Evolutionary conservation across 306 rosid genomes (phyloP).

Genomic region (Dalbergia cochinchinensis): DNA sequence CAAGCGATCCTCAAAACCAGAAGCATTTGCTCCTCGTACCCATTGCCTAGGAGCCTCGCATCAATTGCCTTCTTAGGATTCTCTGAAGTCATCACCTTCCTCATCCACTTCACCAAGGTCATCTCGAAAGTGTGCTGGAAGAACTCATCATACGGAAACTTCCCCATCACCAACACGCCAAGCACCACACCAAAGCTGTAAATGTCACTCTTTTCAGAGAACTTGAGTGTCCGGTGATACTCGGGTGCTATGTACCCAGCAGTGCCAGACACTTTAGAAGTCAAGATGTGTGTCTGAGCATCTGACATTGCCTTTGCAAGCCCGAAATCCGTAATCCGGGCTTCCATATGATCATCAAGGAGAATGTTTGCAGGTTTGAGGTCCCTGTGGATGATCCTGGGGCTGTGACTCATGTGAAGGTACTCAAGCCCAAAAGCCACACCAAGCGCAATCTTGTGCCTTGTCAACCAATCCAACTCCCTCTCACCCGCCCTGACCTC

Average conservation of each 20-base stretch:
- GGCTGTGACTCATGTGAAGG: constrained; percentile 74
- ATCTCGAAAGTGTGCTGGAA: constrained; percentile 72
- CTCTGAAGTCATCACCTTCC: constrained; percentile 68
- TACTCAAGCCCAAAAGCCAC: constrained; percentile 87
- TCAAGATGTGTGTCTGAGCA: constrained; percentile 69
- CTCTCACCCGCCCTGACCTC: constrained; percentile 47
- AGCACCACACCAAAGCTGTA: constrained; percentile 88
- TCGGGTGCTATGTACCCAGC: constrained; percentile 93
- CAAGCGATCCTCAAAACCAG: constrained; percentile 85
- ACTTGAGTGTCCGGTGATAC: constrained; percentile 83
- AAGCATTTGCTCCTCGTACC: constrained; percentile 91
- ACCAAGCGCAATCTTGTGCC: constrained; percentile 79
- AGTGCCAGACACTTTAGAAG: constrained; percentile 83
- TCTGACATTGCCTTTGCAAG: constrained; percentile 89
- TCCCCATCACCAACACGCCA: constrained; percentile 82
- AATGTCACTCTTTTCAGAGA: constrained; percentile 91
- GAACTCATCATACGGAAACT: constrained; percentile 77
- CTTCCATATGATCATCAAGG: constrained; percentile 91
- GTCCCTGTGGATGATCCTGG: constrained; percentile 85
- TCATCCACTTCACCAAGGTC: constrained; percentile 89
- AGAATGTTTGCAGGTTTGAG: constrained; percentile 84
- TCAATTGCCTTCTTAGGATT: constrained; percentile 72
- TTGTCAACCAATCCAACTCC: constrained; percentile 71
- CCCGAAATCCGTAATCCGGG: constrained; percentile 92
- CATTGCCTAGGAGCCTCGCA: constrained; percentile 64